Conservation (phyloP, 352 stramenopile genomes). For the Albugo candida region DNA sequence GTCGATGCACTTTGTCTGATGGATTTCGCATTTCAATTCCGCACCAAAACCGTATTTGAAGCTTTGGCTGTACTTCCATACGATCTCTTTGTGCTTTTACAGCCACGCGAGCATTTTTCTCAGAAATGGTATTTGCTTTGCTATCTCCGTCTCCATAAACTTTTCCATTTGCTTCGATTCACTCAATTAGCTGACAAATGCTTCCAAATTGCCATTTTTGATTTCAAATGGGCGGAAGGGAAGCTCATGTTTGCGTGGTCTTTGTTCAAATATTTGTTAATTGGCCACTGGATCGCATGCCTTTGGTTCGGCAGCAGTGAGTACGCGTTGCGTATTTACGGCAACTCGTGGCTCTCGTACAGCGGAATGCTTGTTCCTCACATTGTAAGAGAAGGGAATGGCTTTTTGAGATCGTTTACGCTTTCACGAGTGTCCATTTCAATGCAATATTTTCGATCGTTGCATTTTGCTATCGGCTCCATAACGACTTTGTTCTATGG, state of each 20-base stretch:
- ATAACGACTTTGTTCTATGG: constrained; percentile 56
- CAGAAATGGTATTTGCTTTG: constrained; percentile 19
- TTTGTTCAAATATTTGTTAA: constrained; percentile 25
- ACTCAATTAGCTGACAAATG: constrained; percentile 20
- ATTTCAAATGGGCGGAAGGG: constrained; percentile 24
- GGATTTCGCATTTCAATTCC: constrained; percentile 21
- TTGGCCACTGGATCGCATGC: constrained; percentile 40
- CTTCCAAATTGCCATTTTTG: constrained; percentile 41
- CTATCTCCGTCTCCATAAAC: constrained; percentile 33
- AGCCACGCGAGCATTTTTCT: constrained; percentile 7
- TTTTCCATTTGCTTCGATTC: constrained; percentile 20
- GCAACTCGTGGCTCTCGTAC: constrained; percentile 33
- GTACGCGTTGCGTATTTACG: constrained; percentile 15
- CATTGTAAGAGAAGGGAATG: too few species aligned
- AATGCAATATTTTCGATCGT: constrained; percentile 41
- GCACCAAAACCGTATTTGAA: neutral
- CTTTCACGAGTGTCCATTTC: neutral
- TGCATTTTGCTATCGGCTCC: constrained; percentile 38
- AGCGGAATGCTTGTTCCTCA: constrained; percentile 22
- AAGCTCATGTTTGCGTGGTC: constrained; percentile 26
- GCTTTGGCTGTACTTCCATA: constrained; percentile 21
- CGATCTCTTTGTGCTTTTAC: constrained; percentile 16
- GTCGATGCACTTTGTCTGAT: constrained; percentile 26
- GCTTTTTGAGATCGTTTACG: neutral
- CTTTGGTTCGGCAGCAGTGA: constrained; percentile 33